These are phyloP conservation scores for carrot (Daucus carota) DNA, from an alignment of 129 eudicot species.

Conservation along the genomic window DH1_v3.0 NC_030386.2:40338001-40338500, in stretches of 20 bases:
- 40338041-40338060: slow-evolving; percentile 2
- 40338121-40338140: slow-evolving; percentile 75
- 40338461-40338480: slow-evolving; percentile 89
- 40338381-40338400: background rate
- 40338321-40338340: background rate
- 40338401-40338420: slow-evolving; percentile 79
- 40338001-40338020: background rate
- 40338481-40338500: slow-evolving; percentile 71
- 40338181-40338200: background rate
- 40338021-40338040: background rate
- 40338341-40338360: background rate
- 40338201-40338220: slow-evolving; percentile 80
- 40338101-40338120: slow-evolving; percentile 88
- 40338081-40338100: slow-evolving; percentile 88
- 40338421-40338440: slow-evolving; percentile 85
- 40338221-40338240: slow-evolving; percentile 97
- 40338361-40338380: background rate
- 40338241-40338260: slow-evolving; percentile 92
- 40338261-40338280: slow-evolving; percentile 98
- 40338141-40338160: slow-evolving; percentile 1
- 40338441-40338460: slow-evolving; percentile 87
- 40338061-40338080: slow-evolving; percentile 47
- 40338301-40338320: background rate
- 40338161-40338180: background rate
- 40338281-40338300: slow-evolving; percentile 91